These are phyloP conservation scores for Pythium guiyangense DNA, from an alignment of 352 stramenopile species.

Conservation along the genomic window DNA sequence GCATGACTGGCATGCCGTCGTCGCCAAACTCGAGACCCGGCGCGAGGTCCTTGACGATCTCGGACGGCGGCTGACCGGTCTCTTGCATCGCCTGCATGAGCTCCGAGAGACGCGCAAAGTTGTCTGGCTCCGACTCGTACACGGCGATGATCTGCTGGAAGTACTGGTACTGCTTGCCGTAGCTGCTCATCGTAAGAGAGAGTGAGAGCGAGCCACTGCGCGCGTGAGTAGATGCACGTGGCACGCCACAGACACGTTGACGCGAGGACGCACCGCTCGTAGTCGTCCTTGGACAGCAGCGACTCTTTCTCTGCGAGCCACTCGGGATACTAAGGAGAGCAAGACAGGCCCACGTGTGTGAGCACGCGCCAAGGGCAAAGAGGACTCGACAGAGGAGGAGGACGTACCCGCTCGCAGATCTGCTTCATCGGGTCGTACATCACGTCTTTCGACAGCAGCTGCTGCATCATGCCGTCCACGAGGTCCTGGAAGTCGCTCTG, in stretches of 20 bases:
- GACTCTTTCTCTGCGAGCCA: slow-evolving; percentile 95
- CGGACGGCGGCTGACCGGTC: slow-evolving; percentile 92
- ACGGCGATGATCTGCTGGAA: slow-evolving; percentile 95
- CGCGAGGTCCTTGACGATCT: slow-evolving; percentile 98
- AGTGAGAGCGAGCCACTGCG: too few species aligned
- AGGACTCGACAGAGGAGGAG: neutral
- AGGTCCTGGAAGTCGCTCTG: slow-evolving; percentile 90
- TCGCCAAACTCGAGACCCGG: slow-evolving; percentile 63
- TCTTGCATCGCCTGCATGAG: slow-evolving; percentile 96
- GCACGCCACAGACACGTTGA: neutral
- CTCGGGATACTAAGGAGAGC: slow-evolving; percentile 84
- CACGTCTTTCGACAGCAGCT: slow-evolving; percentile 96
- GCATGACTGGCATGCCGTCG: slow-evolving; percentile 96
- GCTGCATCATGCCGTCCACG: slow-evolving; percentile 98
- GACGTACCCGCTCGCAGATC: slow-evolving; percentile 83
- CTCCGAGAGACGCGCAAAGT: slow-evolving; percentile 93
- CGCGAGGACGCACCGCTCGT: slow-evolving; percentile 50
- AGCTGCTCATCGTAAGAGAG: slow-evolving; percentile 32
- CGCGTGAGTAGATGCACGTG: too few species aligned
- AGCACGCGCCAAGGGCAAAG: too few species aligned
- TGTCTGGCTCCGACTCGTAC: slow-evolving; percentile 97
- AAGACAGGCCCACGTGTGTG: neutral
- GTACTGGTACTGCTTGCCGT: slow-evolving; percentile 96
- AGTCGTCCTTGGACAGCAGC: slow-evolving; percentile 89
- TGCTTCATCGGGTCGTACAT: slow-evolving; percentile 99